A percentile compares a stretch with the other conserved stretches of the same genome.
phyloP scores from a whole-genome alignment of 768 basidiomycete genomes.

The Serendipita sp. region DNA sequence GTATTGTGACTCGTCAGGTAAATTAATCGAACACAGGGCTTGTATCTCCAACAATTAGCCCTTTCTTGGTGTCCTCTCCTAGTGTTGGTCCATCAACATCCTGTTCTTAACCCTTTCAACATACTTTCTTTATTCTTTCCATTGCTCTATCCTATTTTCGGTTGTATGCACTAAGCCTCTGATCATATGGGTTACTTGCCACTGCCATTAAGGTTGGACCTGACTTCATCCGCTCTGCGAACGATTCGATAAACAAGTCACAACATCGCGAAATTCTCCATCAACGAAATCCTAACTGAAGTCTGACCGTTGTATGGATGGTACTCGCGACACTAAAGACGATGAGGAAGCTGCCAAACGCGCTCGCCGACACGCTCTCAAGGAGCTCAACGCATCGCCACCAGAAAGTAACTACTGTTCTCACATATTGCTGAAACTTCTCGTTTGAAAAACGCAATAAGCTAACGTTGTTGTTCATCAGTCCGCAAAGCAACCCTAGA shows the following conservation, averaged over 20 bases:
- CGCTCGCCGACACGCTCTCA: constrained; percentile 42
- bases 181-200: too few species aligned
- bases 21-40: not conserved
- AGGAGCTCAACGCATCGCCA: constrained; percentile 30
- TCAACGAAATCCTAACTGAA: not conserved
- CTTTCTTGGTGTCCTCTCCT: not conserved
- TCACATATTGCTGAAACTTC: not conserved
- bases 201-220: not conserved
- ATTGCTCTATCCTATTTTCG: too few species aligned
- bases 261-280: not conserved
- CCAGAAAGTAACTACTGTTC: constrained; percentile 6
- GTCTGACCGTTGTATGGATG: not conserved
- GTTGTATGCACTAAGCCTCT: too few species aligned
- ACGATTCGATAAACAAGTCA: not conserved
- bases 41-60: too few species aligned
- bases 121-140: too few species aligned
- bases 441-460: too few species aligned
- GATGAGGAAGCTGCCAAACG: constrained; percentile 40
- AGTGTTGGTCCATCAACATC: not conserved
- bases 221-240: not conserved
- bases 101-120: not conserved
- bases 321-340: constrained; percentile 18
- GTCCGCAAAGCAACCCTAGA: constrained; percentile 50
- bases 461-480: not conserved
- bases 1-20: not conserved